A percentile compares a stretch with the other conserved stretches of the same genome.
Conservation (phyloP, 345 rosid species). For the Passiflora organensis region DNA sequence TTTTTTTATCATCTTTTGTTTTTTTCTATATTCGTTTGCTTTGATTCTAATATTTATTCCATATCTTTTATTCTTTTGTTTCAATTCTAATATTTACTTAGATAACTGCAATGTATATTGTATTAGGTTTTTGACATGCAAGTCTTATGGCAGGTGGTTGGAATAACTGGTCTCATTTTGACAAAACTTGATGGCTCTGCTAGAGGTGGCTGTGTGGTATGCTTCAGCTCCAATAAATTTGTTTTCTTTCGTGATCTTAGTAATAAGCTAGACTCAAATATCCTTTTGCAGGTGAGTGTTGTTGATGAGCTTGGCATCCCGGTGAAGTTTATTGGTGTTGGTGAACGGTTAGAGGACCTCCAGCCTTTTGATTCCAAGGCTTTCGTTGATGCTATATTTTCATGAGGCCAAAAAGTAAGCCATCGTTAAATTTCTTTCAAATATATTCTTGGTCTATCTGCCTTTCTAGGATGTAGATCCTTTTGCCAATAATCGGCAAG, state of each 20-base stretch:
- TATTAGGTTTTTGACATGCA: neutral
- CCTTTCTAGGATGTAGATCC: too few relatives aligned
- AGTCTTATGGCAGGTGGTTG: conserved; percentile 53
- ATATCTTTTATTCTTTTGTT: neutral
- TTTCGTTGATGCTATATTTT: conserved; percentile 78
- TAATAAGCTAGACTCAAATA: conserved; percentile 3
- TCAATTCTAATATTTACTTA: too few relatives aligned
- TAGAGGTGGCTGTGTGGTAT: conserved; percentile 96
- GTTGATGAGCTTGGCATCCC: conserved; percentile 95
- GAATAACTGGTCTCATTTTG: conserved; percentile 85
- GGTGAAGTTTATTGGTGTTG: conserved; percentile 90
- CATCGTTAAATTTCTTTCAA: neutral
- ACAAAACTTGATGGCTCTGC: conserved; percentile 97
- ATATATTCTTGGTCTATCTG: too few relatives aligned
- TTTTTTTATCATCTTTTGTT: neutral
- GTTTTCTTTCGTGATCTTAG: conserved; percentile 1
- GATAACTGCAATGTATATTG: too few relatives aligned
- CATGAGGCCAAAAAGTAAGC: conserved; percentile 27
- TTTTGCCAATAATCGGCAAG: neutral
- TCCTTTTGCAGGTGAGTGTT: conserved; percentile 68
- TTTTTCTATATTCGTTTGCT: neutral
- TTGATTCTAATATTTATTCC: neutral
- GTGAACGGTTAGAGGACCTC: conserved; percentile 88
- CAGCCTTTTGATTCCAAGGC: conserved; percentile 91
- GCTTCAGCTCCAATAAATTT: neutral